Percentiles rank a stretch among this genome's conserved stretches.
Conservation (phyloP, 495 filamentous ascomycete species). For the Penicillium diatomitis region DNA sequence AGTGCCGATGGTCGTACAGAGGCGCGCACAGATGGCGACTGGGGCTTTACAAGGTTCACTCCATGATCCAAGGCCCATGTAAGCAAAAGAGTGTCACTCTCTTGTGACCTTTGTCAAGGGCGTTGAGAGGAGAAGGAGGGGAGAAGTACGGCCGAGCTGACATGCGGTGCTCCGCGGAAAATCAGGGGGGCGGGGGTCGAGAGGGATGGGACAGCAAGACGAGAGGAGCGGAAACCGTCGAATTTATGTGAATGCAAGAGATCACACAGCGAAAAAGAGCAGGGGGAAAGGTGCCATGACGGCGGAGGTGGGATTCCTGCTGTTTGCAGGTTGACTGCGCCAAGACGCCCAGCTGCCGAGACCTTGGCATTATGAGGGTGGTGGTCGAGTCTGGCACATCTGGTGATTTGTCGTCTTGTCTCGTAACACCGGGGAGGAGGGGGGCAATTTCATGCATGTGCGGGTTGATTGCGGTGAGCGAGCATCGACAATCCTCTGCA, state of each 20-base stretch:
- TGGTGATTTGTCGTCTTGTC: not conserved
- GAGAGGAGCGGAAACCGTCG: too few relatives aligned
- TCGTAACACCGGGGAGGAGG: too few relatives aligned
- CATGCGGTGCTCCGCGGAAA: constrained; percentile 7
- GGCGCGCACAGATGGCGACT: constrained; percentile 28
- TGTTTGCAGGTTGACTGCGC: constrained; percentile 24
- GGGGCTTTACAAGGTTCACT: constrained; percentile 24
- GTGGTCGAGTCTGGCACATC: constrained; percentile 1
- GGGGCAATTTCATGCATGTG: too few relatives aligned
- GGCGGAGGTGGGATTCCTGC: constrained; percentile 21
- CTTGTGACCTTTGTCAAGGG: too few relatives aligned
- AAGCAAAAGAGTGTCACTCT: too few relatives aligned
- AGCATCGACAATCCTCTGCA: too few relatives aligned
- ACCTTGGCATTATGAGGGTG: constrained; percentile 31
- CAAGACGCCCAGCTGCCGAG: constrained; percentile 41
- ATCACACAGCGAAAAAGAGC: constrained; percentile 24
- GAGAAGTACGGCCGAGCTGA: constrained; percentile 7
- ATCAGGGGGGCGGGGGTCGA: too few relatives aligned
- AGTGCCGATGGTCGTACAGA: constrained; percentile 25
- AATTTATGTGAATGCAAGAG: constrained; percentile 27
- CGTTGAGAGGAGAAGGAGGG: too few relatives aligned
- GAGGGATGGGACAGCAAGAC: constrained; percentile 8
- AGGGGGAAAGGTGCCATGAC: constrained; percentile 24
- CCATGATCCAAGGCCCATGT: too few relatives aligned
- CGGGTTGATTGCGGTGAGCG: too few relatives aligned